Base-by-base conservation (phyloP, 2,329 filamentous ascomycete species). In the Colletotrichum tamarilloi region DNA sequence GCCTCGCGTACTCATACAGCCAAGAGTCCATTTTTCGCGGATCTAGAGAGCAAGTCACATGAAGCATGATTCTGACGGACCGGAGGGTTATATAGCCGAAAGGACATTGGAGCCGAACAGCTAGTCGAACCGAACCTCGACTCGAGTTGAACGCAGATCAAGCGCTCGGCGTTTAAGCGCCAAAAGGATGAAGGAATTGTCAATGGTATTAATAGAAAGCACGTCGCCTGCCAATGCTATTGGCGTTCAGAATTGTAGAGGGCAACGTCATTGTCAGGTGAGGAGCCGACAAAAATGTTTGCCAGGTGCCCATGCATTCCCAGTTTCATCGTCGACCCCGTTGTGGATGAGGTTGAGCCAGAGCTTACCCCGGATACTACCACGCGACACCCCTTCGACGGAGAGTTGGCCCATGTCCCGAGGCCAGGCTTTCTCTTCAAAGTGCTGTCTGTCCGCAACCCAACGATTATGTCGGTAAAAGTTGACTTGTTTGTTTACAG, bases 311-410 rank as follows among this genome's bases (percentile, higher is more conserved):
- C 67, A 57, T 70, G 70, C 60, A 65, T 22, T 70, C 42, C 12
- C 46, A 24, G 70, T 73, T 65, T 73, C 70, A 70, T 55, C 60
- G 67, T 56, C 67, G 14, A 64, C 70, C 60, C 66, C 67, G 46
- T 73, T 5, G 38, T 63, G 65, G 65, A 32, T 35, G n/a, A 32
- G 8, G 38, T 38, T 8, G 38, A 65, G 16, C 35, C 35, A 49
- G 28, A 6, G 35, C 19, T 65, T 65, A 73, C 55, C 70, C 70
- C 66, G 56, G 70, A 35, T 62, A 65, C 70, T 3, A 52, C 67
- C 60, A 49, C 46, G 19, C 60, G 12, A n/a, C 62, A 52, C 12
- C 59, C 63, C 52, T 42, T 42, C 38, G 32, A n/a, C 19, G 9
- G 46, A 3, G 1, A n/a, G n/a, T 19, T 38, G 19, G 26, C 6